Evolutionary conservation across 176 grass and related monocot genomes (phyloP), one percentile per base, ranked within the genome.

Genomic region (Pontederia crassipes): DNA sequence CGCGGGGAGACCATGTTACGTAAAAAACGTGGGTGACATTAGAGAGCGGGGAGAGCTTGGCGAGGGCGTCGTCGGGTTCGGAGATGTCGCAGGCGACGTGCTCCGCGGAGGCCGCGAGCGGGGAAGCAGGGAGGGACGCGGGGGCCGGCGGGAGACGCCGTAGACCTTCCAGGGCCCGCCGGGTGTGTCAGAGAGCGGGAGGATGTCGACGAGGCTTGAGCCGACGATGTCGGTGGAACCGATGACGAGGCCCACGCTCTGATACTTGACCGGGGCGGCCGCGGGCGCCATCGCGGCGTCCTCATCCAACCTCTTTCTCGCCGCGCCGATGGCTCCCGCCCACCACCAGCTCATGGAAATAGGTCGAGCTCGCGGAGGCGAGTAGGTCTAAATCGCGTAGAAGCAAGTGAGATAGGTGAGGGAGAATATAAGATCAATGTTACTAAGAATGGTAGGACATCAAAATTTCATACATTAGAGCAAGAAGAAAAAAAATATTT

Each of bases 11-110:
- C 77, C 76, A 88, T 0, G 85, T 69, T 15, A 48, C 77, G 69
- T 80, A 88, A 73, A 88, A 88, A 49, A 88, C 68, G 46, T 88
- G 85, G 65, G 85, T 88, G 52, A 88, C 65, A 60, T 88, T 80
- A 17, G 61, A 50, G 65, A 88, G 80, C 3, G 73, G 80, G 8
- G 15, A 12, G 24, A 88, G 85, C 16, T 78, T 81, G 0, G 64
- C 77, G 28, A 58, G 15, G 24, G 82, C 80, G 48, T 81, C 80
- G 8, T 52, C 61, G 26, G 65, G 8, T 64, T 88, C 77, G 49
- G 74, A 70, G 80, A 88, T 55, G 57, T 88, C 85, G 73, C 82
- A 75, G 59, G 64, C 58, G 47, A 88, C 49, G 66, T 83, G 77
- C 7, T 74, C 63, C 60, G 83, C 65, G 50, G 69, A 67, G 17